Percentiles rank a stretch among this genome's conserved stretches.
phyloP scores from a whole-genome alignment of 768 basidiomycete species.

The Lentinula sp. region DNA sequence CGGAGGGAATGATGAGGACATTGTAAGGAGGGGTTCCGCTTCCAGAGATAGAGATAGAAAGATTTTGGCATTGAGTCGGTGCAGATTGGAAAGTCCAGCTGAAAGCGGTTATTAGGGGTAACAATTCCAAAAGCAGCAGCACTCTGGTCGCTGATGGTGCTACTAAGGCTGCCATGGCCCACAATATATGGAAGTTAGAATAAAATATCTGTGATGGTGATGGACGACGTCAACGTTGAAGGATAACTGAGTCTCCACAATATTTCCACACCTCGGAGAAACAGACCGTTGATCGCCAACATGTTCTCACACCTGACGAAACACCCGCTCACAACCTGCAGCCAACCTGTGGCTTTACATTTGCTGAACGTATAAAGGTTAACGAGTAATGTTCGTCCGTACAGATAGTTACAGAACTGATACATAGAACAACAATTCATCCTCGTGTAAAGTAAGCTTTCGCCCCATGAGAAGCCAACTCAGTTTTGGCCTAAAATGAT shows the following conservation, averaged over 20 bases:
- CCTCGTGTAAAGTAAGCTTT: constrained; percentile 86
- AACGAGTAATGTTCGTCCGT: neutral
- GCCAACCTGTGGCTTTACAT: too few species aligned
- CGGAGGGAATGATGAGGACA: constrained; percentile 62
- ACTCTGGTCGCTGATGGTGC: neutral
- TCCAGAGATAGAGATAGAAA: constrained; percentile 55
- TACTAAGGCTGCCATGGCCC: constrained; percentile 1
- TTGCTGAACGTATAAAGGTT: neutral
- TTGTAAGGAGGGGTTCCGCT: constrained; percentile 60
- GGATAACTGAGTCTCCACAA: neutral
- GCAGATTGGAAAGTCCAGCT: constrained; percentile 37
- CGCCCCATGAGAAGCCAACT: constrained; percentile 79
- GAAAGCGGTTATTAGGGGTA: constrained; percentile 30
- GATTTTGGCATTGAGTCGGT: constrained; percentile 62
- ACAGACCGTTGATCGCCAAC: neutral
- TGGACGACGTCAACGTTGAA: neutral
- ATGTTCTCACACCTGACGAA: neutral
- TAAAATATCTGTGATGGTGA: neutral
- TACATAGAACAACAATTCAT: constrained; percentile 1
- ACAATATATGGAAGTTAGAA: neutral
- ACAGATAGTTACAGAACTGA: neutral
- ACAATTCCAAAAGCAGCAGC: neutral
- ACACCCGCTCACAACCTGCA: too few species aligned
- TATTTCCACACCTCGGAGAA: neutral
- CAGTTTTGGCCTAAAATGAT: constrained; percentile 64